Base-by-base conservation (phyloP, 2,329 filamentous ascomycete species). In the Phoma herbarum region DNA sequence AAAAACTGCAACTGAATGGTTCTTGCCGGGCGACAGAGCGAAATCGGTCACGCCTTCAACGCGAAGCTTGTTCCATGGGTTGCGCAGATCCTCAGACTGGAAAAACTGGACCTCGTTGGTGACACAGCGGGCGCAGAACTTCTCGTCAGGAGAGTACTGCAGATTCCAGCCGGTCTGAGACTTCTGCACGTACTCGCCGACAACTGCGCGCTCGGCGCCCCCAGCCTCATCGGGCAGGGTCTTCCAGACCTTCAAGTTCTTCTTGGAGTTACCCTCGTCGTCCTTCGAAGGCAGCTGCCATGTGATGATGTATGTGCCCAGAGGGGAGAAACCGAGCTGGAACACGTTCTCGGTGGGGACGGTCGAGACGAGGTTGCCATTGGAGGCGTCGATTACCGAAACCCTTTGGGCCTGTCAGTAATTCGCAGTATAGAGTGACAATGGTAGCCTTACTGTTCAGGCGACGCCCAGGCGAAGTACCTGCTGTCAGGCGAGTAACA, bases 71-170 rank as follows among this genome's bases (percentile, higher is more conserved):
- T 97, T 96, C 93, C 93, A 97, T 62, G 96, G 92, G 46, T 88
- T 93, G 67, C 85, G 83, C 73, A 98, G 83, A 75, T 98, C 89
- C 66, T 90, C 85, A 77, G 92, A 95, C 79, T 96, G 86, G 82
- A 94, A 98, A 79, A 99, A 97, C 73, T 98, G 95, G 56, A 99
- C 91, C 83, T 98, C 93, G 77, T 99, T 99, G 78, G 92, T 97
- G 71, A 98, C 94, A 63, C 89, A 85, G 67, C 95, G 92, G 66
- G 94, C 95, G 78, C 94, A 98, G 78, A 92, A 94, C 77, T 88
- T 87, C 84, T 99, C 95, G 75, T 99, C 95, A 59, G 87, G 86
- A 28, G 93, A 97, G 80, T 98, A 99, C 80, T 98, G 94, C 75
- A 99, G 84, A 77, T 97, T 98, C 94, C 94, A 98, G 73, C 93